A percentile compares a stretch with the other conserved stretches of the same genome.
Evolutionary conservation across 805 yeast species (phyloP).

Genomic region (Lachancea nothofagi): DNA sequence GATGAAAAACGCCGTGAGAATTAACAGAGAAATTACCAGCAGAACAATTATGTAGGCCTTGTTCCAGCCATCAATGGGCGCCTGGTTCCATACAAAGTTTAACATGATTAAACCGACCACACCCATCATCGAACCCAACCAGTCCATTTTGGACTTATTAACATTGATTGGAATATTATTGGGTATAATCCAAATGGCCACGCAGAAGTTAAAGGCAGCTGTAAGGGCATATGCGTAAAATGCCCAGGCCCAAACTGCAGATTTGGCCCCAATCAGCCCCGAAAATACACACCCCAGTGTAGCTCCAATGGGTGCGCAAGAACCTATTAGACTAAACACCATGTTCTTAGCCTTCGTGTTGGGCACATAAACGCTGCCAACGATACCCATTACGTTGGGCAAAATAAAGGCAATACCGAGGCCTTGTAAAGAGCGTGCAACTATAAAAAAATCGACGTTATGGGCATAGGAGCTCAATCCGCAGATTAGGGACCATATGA

Average conservation of each 20-base stretch:
- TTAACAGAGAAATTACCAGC: conserved; percentile 44
- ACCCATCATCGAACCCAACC: conserved; percentile 51
- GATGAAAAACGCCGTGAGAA: conserved; percentile 41
- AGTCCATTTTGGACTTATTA: conserved; percentile 37
- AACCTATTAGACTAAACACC: conserved; percentile 51
- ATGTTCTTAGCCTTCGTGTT: conserved; percentile 44
- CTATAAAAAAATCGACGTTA: conserved; percentile 44
- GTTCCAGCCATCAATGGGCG: conserved; percentile 66
- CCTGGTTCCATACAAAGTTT: conserved; percentile 72
- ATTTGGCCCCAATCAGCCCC: conserved; percentile 36
- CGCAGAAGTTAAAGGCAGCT: conserved; percentile 14
- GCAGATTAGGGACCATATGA: conserved; percentile 53
- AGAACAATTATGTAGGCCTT: conserved; percentile 52
- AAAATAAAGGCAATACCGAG: conserved; percentile 52
- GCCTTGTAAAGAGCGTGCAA: conserved; percentile 58
- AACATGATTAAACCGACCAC: conserved; percentile 55
- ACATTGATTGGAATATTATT: conserved; percentile 25
- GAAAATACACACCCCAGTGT: conserved; percentile 47
- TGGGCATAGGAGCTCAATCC: conserved; percentile 52
- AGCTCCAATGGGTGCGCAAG: conserved; percentile 59
- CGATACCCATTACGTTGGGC: conserved; percentile 56
- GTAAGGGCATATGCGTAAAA: conserved; percentile 27
- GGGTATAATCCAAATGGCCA: conserved; percentile 27
- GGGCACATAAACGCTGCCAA: conserved; percentile 41
- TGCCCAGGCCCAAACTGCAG: conserved; percentile 26